These are phyloP conservation scores for Selenicereus undatus DNA, from an alignment of 148 eudicot genomes.

Conservation along the genomic window DNA sequence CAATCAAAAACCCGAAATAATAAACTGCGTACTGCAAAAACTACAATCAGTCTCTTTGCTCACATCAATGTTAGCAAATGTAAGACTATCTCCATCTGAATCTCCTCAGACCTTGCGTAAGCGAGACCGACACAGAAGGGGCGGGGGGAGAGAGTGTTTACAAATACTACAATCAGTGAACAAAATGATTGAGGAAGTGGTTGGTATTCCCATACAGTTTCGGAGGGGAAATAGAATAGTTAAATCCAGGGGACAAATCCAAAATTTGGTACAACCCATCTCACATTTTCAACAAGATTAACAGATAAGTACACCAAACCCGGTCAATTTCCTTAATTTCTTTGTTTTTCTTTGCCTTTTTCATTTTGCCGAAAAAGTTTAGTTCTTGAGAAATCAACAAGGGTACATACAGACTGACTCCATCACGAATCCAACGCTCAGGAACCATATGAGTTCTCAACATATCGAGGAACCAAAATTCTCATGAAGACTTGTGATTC, in stretches of 20 bases:
- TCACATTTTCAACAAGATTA: conserved; percentile 10
- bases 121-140: too few relatives aligned
- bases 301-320: neutral
- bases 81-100: neutral
- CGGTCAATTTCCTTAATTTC: neutral
- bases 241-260: conserved; percentile 4
- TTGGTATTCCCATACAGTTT: too few relatives aligned
- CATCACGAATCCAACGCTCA: neutral
- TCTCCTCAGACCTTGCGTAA: too few relatives aligned
- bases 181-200: neutral
- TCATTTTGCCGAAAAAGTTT: conserved; percentile 4
- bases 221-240: neutral
- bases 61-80: too few relatives aligned
- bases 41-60: too few relatives aligned
- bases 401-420: conserved; percentile 15
- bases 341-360: conserved; percentile 12
- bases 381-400: conserved; percentile 3
- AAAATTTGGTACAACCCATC: conserved; percentile 8
- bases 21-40: neutral
- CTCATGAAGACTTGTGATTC: conserved; percentile 53
- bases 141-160: too few relatives aligned
- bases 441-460: neutral
- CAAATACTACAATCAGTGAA: neutral
- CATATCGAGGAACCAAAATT: neutral
- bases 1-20: neutral